Evolutionary conservation across 305 asterid genomes (phyloP).

Genomic region (Stenogyne calaminthoides): DNA sequence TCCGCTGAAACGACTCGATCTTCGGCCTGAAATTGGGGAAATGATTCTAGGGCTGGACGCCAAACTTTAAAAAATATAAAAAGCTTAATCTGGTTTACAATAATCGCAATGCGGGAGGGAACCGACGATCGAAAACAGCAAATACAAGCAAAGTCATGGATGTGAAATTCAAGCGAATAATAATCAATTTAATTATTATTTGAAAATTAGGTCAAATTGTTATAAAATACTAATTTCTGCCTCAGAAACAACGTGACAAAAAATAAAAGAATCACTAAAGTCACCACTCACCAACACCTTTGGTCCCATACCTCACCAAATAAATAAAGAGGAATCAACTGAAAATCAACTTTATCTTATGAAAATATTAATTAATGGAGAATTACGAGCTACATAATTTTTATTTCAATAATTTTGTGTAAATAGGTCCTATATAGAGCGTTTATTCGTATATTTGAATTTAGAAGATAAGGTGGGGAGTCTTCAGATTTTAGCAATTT

Average conservation of each 20-base stretch:
- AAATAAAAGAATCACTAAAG: slow-evolving; percentile 44
- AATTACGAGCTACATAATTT: neutral
- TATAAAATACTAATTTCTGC: slow-evolving; percentile 22
- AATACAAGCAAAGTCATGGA: slow-evolving; percentile 40
- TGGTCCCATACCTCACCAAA: slow-evolving; percentile 12
- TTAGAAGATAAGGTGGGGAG: neutral
- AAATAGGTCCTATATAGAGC: neutral
- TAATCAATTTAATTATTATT: slow-evolving; percentile 23
- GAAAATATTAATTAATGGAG: neutral
- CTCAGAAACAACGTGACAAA: slow-evolving; percentile 46
- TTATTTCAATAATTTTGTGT: neutral
- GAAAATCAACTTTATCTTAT: neutral
- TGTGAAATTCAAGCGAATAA: slow-evolving; percentile 46
- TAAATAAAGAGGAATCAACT: slow-evolving; percentile 6
- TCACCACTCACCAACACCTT: slow-evolving; percentile 2
- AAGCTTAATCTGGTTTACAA: slow-evolving; percentile 29
- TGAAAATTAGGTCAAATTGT: slow-evolving; percentile 15
- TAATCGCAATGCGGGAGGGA: slow-evolving; percentile 31
- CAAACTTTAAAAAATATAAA: neutral
- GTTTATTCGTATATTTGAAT: neutral
- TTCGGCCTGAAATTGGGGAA: slow-evolving; percentile 29
- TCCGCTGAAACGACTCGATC: slow-evolving; percentile 27
- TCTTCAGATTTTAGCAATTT: neutral
- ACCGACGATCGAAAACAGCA: slow-evolving; percentile 38
- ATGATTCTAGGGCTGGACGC: slow-evolving; percentile 44